Evolutionary conservation across 1,284 basidiomycete species (phyloP).

Genomic region (Vanrija humicola): DNA sequence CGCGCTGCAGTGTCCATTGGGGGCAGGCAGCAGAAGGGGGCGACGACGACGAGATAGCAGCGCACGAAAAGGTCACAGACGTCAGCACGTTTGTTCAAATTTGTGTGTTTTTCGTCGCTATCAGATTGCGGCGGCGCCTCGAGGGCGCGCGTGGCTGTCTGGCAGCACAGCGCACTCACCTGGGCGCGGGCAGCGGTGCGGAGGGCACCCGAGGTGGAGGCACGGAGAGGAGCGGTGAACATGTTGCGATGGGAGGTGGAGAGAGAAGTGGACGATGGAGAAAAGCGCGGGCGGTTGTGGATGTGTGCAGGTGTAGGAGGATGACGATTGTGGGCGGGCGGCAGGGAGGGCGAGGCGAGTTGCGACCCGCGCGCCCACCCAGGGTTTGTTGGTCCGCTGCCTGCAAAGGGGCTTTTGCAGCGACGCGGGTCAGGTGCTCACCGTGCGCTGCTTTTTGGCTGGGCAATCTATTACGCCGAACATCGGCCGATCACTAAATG

Average conservation of each 20-base stretch:
- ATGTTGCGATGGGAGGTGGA: constrained; percentile 16
- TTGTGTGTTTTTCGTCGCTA: constrained; percentile 2
- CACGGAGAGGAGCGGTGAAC: constrained; percentile 32
- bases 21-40: neutral
- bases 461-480: constrained; percentile 2
- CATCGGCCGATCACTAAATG: constrained; percentile 19
- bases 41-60: no score
- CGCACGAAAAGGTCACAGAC: neutral
- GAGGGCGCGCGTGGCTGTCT: no score
- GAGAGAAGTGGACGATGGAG: neutral
- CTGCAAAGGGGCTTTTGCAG: no score
- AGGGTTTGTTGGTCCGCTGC: no score
- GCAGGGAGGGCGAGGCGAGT: neutral
- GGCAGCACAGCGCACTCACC: constrained; percentile 3
- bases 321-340: neutral
- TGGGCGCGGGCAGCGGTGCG: constrained; percentile 21
- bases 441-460: no score
- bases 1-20: constrained; percentile 16
- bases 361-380: neutral
- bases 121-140: neutral
- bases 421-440: no score
- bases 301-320: neutral
- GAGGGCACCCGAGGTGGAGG: constrained; percentile 27
- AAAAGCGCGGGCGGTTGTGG: constrained; percentile 2
- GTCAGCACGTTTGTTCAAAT: constrained; percentile 11